Evolutionary conservation across 176 grass and related monocot genomes (phyloP), one percentile per base, ranked within the genome.

Genomic region (Juncus effusus): DNA sequence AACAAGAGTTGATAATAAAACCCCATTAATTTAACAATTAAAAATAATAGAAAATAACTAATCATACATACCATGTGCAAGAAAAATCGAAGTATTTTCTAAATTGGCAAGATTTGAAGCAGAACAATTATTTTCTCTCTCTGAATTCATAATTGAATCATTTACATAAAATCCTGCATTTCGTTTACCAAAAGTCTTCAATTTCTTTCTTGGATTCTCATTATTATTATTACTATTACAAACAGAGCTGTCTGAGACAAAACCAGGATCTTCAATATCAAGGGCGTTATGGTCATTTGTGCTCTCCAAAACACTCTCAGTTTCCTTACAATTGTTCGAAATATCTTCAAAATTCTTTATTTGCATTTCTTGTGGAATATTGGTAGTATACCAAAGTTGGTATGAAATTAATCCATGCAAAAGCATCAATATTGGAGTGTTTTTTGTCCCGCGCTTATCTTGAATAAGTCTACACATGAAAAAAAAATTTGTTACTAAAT

Each of bases 61-160:
- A 16, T 58, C 54, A 55, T 56, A 55, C 38, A 71, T 71, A 71
- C 67, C 67, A 16, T 16, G 67, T 71, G 54, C 54, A 71, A 42
- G 67, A 59, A 71, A 71, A 71, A 71, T 51, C 11, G 67, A 71
- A 45, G 51, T 12, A 59, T 59, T 55, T 55, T 71, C 51, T 3
- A 69, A 14, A 40, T 37, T 69, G 4, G 51, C 16, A 38, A 15
- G 16, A 52, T 6, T 69, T 49, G 3, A 4, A 55, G 28, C 7
- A 37, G 49, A 69, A 40, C 45, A 51, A 58, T 40, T 56, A 70
- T 55, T 40, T 3, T 52, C 54, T 42, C 42, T 40, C 56, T 19
- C 37, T 19, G 39, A n/a, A 57, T 40, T 57, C 11, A 56, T 11
- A 42, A 2, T 19, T 9, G 56, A 8, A 12, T 55, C 38, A 56